Percentiles rank a stretch among this genome's conserved stretches.
These are phyloP conservation scores for Auxenochlorella pyrenoidosa DNA, from an alignment of 139 green algal species.

Conservation along the genomic window DNA sequence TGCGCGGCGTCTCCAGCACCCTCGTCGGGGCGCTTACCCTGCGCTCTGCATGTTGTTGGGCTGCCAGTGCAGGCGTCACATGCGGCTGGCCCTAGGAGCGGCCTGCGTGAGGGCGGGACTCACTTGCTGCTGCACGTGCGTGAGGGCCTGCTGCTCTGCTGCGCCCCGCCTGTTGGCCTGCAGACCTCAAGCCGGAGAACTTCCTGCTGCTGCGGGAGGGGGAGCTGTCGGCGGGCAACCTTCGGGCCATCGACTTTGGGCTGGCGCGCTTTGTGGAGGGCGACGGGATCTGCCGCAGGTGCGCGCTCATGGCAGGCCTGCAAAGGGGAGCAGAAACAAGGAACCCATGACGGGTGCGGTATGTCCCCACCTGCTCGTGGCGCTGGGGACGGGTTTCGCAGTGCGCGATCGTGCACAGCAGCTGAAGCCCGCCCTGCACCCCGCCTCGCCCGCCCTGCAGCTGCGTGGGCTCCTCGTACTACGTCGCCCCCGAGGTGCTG, in stretches of 20 bases:
- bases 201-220: slow-evolving; percentile 70
- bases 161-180: background rate
- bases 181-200: slow-evolving; percentile 95
- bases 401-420: no score
- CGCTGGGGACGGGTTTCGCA: no score
- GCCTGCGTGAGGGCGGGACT: no score
- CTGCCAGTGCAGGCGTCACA: no score
- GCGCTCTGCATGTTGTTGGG: background rate
- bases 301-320: background rate
- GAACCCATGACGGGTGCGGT: no score
- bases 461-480: slow-evolving; percentile 50
- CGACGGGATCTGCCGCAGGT: slow-evolving; percentile 1
- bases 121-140: background rate
- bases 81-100: no score
- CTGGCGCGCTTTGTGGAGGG: slow-evolving; percentile 68
- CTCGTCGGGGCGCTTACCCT: background rate
- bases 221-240: slow-evolving; percentile 27
- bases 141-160: no score
- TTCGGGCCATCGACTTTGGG: slow-evolving; percentile 87
- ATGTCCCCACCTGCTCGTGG: no score
- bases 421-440: background rate
- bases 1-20: background rate
- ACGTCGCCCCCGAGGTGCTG: slow-evolving; percentile 60
- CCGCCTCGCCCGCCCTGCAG: background rate
- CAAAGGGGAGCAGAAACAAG: no score